Conservation (phyloP, 169 alveolate species). For the Eimeria acervulina region DNA sequence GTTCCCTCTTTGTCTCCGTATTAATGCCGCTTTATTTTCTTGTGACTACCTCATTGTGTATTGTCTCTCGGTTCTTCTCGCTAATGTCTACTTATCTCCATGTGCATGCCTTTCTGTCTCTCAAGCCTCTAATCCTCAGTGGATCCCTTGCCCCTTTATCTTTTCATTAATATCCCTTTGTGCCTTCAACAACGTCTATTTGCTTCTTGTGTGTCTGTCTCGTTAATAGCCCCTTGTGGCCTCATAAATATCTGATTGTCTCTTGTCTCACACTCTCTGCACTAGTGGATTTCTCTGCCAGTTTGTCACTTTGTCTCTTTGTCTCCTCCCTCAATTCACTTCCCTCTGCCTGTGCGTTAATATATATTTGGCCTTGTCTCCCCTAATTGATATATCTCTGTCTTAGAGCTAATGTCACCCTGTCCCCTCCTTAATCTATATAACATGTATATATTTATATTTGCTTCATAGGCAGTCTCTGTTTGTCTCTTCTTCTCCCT, state of each 20-base stretch:
- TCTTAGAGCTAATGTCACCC: neutral
- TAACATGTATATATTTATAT: neutral
- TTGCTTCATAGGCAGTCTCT: neutral
- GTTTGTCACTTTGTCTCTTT: too few species aligned
- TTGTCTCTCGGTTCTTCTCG: neutral
- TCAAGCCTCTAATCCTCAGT: neutral
- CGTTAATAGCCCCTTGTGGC: too few species aligned
- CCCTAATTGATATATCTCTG: neutral
- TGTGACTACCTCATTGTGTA: too few species aligned
- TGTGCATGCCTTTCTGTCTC: neutral
- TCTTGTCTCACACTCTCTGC: too few species aligned
- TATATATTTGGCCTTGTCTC: too few species aligned
- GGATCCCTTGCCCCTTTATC: neutral
- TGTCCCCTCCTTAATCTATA: neutral
- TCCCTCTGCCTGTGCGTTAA: too few species aligned
- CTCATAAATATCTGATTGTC: too few species aligned
- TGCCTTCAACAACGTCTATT: neutral
- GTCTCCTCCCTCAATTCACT: too few species aligned
- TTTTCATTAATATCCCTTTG: neutral
- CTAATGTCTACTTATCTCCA: neutral
- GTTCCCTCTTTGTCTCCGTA: too few species aligned
- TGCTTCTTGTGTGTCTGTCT: neutral
- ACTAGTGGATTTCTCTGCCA: too few species aligned
- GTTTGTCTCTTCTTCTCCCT: too few species aligned
- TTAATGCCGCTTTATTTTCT: too few species aligned